phyloP scores from a whole-genome alignment of 306 rosid species.

The Vicia sativa region DNA sequence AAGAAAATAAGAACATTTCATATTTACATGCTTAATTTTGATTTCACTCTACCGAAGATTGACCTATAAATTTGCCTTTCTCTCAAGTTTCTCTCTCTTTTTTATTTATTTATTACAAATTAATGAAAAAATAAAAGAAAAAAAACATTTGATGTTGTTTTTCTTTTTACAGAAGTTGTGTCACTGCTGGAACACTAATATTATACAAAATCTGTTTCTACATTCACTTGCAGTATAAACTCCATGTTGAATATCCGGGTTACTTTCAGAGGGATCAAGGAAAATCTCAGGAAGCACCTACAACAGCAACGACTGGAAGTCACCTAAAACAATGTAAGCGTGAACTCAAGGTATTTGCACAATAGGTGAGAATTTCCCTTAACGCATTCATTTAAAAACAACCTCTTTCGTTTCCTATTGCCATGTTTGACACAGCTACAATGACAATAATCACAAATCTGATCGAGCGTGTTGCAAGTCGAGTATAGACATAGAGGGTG shows the following conservation, averaged over 20 bases:
- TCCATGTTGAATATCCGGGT: conserved; percentile 42
- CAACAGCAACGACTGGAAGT: conserved; percentile 38
- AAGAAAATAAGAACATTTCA: not conserved
- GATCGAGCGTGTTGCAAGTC: conserved; percentile 31
- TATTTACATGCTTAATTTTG: conserved; percentile 30
- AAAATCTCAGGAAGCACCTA: conserved; percentile 38
- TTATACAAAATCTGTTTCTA: conserved; percentile 51
- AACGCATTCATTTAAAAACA: conserved; percentile 37
- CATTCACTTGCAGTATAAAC: conserved; percentile 33
- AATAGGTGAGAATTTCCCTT: conserved; percentile 33
- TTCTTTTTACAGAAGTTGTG: conserved; percentile 33
- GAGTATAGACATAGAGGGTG: conserved; percentile 37
- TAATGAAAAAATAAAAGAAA: conserved; percentile 7
- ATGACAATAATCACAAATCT: conserved; percentile 32
- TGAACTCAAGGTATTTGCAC: conserved; percentile 32
- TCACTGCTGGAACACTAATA: conserved; percentile 45
- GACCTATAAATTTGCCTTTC: conserved; percentile 28
- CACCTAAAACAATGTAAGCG: conserved; percentile 34
- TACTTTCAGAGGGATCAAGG: conserved; percentile 24
- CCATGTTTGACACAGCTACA: conserved; percentile 37
- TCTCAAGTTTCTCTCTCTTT: not conserved
- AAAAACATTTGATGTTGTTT: not conserved
- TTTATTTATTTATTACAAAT: conserved; percentile 10
- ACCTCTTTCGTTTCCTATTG: conserved; percentile 31
- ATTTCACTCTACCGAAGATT: conserved; percentile 29